Conservation (phyloP, 2,329 filamentous ascomycete species). For the Ceratocystis harringtonii region DNA sequence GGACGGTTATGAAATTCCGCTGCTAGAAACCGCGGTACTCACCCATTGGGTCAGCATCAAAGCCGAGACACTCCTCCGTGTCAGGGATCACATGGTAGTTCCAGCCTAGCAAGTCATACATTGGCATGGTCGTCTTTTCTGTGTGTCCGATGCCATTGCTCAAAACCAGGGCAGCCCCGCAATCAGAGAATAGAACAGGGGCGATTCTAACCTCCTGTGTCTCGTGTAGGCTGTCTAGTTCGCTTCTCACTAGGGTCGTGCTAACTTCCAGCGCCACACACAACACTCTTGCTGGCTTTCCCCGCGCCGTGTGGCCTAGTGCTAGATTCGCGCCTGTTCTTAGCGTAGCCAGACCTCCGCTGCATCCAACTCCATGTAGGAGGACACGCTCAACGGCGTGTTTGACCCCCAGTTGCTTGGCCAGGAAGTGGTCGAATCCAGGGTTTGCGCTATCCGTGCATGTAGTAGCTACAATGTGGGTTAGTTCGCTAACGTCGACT, state of each 20-base stretch:
- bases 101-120: conserved; percentile 51
- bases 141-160: conserved; percentile 45
- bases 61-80: conserved; percentile 47
- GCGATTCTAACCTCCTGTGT: conserved; percentile 49
- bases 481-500: conserved; percentile 39
- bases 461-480: conserved; percentile 51
- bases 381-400: conserved; percentile 47
- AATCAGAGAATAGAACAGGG: conserved; percentile 53
- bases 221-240: conserved; percentile 47
- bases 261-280: conserved; percentile 50
- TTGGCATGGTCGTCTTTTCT: conserved; percentile 24
- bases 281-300: conserved; percentile 46
- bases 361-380: conserved; percentile 51
- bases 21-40: conserved; percentile 19
- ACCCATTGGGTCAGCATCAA: conserved; percentile 49
- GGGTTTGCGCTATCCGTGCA: conserved; percentile 57
- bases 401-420: conserved; percentile 41
- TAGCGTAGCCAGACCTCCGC: conserved; percentile 46
- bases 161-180: conserved; percentile 48
- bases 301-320: conserved; percentile 43
- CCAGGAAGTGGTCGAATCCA: conserved; percentile 51
- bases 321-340: conserved; percentile 53
- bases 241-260: conserved; percentile 46
- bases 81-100: conserved; percentile 47
- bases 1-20: no score